These are phyloP conservation scores for Hygrophila difformis DNA, from an alignment of 257 asterid species.

Conservation along the genomic window DNA sequence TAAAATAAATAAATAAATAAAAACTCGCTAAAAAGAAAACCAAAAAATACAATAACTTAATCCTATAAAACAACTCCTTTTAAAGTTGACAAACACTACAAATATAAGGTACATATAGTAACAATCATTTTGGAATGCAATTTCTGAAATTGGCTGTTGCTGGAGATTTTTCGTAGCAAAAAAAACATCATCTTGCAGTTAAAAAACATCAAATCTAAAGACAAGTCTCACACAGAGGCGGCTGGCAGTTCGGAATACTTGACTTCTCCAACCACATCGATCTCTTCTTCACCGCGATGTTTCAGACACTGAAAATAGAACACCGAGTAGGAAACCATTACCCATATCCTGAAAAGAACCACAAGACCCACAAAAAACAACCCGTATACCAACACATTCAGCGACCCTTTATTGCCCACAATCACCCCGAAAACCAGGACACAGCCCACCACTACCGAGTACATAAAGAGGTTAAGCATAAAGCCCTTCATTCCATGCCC, in stretches of 20 bases:
- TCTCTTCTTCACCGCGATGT: constrained; percentile 33
- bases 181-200: no score
- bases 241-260: constrained; percentile 15
- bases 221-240: no score
- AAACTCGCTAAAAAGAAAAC: no score
- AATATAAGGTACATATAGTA: no score
- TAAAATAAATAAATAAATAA: no score
- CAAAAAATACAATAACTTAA: no score
- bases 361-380: constrained; percentile 11
- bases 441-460: constrained; percentile 1
- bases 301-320: constrained; percentile 37
- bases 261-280: constrained; percentile 13
- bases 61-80: no score
- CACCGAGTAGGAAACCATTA: constrained; percentile 20
- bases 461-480: constrained; percentile 17
- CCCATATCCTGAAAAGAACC: constrained; percentile 14
- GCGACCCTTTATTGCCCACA: constrained; percentile 7
- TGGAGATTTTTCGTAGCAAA: no score
- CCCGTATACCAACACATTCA: not conserved
- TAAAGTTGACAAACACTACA: no score
- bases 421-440: constrained; percentile 10
- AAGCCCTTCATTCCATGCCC: constrained; percentile 35
- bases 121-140: no score
- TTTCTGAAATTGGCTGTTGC: no score
- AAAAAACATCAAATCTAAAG: no score